Percentiles rank a stretch among this genome's conserved stretches.
Evolutionary conservation across 2,329 filamentous ascomycete species (phyloP).

Genomic region (Neofusicoccum kwambonambiense): DNA sequence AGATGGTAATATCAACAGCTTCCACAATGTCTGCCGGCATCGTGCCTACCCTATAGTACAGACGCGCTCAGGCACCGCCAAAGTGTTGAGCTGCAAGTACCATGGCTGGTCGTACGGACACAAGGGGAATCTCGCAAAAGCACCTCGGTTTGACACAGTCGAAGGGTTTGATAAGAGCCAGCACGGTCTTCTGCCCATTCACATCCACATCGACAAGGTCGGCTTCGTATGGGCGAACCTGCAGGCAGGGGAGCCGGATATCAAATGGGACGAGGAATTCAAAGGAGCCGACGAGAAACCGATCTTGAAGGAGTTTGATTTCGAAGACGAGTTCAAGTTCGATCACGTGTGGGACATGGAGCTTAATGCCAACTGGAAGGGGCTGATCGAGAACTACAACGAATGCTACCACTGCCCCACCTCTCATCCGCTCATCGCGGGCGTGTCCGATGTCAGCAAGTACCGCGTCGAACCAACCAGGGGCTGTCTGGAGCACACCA

Average conservation of each 20-base stretch:
- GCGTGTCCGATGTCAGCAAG: slow-evolving; percentile 56
- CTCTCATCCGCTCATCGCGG: slow-evolving; percentile 58
- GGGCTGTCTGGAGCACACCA: slow-evolving; percentile 34
- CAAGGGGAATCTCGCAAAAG: slow-evolving; percentile 41
- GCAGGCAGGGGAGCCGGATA: slow-evolving; percentile 33
- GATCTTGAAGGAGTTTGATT: slow-evolving; percentile 33
- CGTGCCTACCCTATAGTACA: slow-evolving; percentile 37
- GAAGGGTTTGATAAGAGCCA: slow-evolving; percentile 40
- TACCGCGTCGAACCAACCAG: slow-evolving; percentile 42
- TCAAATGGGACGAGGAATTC: slow-evolving; percentile 33
- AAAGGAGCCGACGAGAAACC: slow-evolving; percentile 34
- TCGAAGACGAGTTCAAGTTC: slow-evolving; percentile 48
- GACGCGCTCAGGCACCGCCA: slow-evolving; percentile 31
- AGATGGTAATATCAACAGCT: slow-evolving; percentile 24
- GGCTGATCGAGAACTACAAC: slow-evolving; percentile 60
- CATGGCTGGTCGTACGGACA: slow-evolving; percentile 45
- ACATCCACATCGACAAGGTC: slow-evolving; percentile 31
- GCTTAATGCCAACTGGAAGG: slow-evolving; percentile 36
- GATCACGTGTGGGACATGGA: slow-evolving; percentile 35
- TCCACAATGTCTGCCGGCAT: slow-evolving; percentile 46
- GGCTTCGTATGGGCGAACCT: slow-evolving; percentile 40
- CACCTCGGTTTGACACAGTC: slow-evolving; percentile 42
- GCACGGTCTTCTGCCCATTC: slow-evolving; percentile 37
- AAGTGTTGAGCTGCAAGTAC: slow-evolving; percentile 42
- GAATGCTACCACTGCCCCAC: slow-evolving; percentile 65